Evolutionary conservation across 345 rosid genomes (phyloP).

Genomic region (Gossypium sturtianum): DNA sequence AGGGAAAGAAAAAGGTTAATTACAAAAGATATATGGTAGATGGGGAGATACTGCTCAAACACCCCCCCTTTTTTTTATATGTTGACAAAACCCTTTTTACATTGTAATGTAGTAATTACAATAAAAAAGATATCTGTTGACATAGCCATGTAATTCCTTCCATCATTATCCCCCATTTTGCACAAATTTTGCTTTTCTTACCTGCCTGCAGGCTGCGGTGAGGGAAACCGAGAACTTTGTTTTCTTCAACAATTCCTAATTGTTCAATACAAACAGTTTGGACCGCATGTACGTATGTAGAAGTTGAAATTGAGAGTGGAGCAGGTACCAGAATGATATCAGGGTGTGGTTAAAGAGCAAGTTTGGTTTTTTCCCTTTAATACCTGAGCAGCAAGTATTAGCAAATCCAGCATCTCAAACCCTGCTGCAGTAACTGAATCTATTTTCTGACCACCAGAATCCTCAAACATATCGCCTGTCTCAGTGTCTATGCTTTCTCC

Average conservation of each 20-base stretch:
- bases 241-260: not conserved
- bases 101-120: not conserved
- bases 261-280: not conserved
- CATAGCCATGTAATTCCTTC: not conserved
- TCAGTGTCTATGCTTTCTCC: slow-evolving; percentile 21
- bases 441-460: slow-evolving; percentile 41
- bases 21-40: not conserved
- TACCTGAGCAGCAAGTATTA: slow-evolving; percentile 66
- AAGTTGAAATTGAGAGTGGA: not conserved
- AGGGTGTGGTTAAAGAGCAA: not conserved
- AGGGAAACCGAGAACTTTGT: not conserved
- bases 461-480: slow-evolving; percentile 13
- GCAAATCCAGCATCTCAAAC: slow-evolving; percentile 93
- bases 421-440: slow-evolving; percentile 88
- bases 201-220: not conserved
- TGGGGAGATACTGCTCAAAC: not conserved
- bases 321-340: not conserved
- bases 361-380: slow-evolving; percentile 31
- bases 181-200: not conserved
- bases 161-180: not conserved
- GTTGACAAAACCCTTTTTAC: not conserved
- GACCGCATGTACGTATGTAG: not conserved
- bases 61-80: too few species aligned
- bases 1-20: not conserved
- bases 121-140: not conserved